phyloP scores from a whole-genome alignment of 768 basidiomycete species.

The Tremella yokohamensis region DNA sequence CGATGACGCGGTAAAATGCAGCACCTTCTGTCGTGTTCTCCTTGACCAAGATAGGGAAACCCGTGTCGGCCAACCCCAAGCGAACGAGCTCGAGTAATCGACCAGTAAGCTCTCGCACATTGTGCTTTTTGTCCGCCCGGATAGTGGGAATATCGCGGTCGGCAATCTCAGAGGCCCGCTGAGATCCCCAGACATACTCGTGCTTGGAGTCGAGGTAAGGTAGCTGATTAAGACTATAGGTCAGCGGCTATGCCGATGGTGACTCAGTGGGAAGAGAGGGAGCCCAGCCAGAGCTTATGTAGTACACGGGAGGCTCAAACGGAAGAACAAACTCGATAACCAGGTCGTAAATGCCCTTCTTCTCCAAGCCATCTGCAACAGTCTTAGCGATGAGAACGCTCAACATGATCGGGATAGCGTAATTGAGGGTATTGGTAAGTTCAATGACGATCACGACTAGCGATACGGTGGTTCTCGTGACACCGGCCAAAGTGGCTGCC shows the following conservation, averaged over 20 bases:
- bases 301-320: too few relatives aligned
- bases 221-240: slow-evolving; percentile 66
- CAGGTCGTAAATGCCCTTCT: slow-evolving; percentile 94
- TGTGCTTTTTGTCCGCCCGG: slow-evolving; percentile 67
- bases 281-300: too few relatives aligned
- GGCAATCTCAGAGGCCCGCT: slow-evolving; percentile 70
- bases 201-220: slow-evolving; percentile 90
- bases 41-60: slow-evolving; percentile 75
- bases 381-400: slow-evolving; percentile 81
- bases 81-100: slow-evolving; percentile 68
- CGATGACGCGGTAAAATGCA: slow-evolving; percentile 62
- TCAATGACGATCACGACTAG: slow-evolving; percentile 96
- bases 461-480: slow-evolving; percentile 80
- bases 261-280: background rate
- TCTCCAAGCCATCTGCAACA: slow-evolving; percentile 79
- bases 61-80: slow-evolving; percentile 56
- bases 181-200: slow-evolving; percentile 78
- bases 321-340: slow-evolving; percentile 67
- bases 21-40: slow-evolving; percentile 42
- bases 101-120: slow-evolving; percentile 69
- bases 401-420: slow-evolving; percentile 57
- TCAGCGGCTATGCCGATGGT: background rate
- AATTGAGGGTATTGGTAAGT: slow-evolving; percentile 85
- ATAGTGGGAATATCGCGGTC: slow-evolving; percentile 68
- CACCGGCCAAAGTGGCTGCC: slow-evolving; percentile 89